Conservation (phyloP, 2,329 filamentous ascomycete genomes). For the Colletotrichum sp. region DNA sequence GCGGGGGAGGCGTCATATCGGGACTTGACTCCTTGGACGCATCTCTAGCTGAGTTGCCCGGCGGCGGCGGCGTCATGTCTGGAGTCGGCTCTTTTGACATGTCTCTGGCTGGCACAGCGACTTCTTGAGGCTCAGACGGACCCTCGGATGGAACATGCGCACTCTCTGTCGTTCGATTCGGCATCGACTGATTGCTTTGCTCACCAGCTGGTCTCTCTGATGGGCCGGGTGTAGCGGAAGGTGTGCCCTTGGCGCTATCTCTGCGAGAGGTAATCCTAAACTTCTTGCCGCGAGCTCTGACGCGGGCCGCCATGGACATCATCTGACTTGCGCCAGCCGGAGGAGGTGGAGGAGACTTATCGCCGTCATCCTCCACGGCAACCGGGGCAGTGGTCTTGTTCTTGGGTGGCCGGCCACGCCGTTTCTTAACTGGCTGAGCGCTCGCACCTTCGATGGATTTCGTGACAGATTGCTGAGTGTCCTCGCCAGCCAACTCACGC, state of each 20-base stretch:
- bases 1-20: neutral
- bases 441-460: conserved; percentile 19
- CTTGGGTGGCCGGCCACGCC: conserved; percentile 18
- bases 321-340: conserved; percentile 27
- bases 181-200: neutral
- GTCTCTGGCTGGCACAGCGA: neutral
- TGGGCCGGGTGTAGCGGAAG: neutral
- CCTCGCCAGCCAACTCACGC: conserved; percentile 32
- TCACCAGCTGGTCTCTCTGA: neutral
- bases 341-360: conserved; percentile 12
- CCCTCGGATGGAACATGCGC: neutral
- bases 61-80: neutral
- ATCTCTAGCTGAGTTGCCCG: neutral
- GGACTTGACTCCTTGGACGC: neutral
- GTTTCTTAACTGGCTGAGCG: conserved; percentile 1
- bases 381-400: neutral
- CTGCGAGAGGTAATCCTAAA: conserved; percentile 54
- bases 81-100: neutral
- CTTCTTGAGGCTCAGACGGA: neutral
- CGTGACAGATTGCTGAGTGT: neutral
- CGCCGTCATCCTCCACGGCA: neutral
- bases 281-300: conserved; percentile 57
- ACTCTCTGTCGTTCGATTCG: neutral
- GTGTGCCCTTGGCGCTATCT: neutral
- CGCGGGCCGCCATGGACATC: conserved; percentile 63